Evolutionary conservation across 2,329 filamentous ascomycete species (phyloP), one percentile per base, ranked within the genome.

Genomic region (Ceratocystiopsis minuta): DNA sequence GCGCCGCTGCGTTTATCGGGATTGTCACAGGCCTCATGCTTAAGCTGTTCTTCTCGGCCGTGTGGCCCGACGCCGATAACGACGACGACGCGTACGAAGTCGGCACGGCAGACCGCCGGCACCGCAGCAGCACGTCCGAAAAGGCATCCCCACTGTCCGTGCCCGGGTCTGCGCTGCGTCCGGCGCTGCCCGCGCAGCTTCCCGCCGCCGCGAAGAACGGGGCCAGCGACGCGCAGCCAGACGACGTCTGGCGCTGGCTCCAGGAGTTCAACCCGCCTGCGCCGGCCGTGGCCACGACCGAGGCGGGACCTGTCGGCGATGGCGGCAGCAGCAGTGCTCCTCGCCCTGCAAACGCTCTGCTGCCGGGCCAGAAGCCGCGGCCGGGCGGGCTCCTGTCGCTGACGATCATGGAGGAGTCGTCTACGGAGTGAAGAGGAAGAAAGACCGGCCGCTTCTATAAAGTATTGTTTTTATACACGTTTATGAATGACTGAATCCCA

Each of bases 1-100:
- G 75, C 39, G 68, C 75, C 18, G 83, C 81, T 9, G 67, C 72
- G 31, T 57, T 81, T 16, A 65, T 84, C 41, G 83, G 83, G n/a
- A 59, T 77, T 41, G 40, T 72, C 12, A 62, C 75, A 24, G 82
- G 80, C 40, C 56, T 75, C 40, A 49, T 70, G 16, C 57, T 86
- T 36, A 68, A 72, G 52, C 58, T 72, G 41, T 63, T 66, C 16
- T 78, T 75, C 44, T 63, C 61, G 43, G 53, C 70, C 44, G 55
- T 81, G 41, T 65, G 70, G 6, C 63, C 70, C 2, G 55, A 57
- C 31, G 24, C 16, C 9, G 41, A 45, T 5, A 37, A 38, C 40
- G 43, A 41, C 37, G 39, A 39, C 20, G 39, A 44, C 34, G 41
- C 24, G 7, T 28, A 28, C 24, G 5, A 28, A 6, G 7, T 28